Base-by-base conservation (phyloP, 805 yeast genomes). In the Scheffersomyces lignosus region DNA sequence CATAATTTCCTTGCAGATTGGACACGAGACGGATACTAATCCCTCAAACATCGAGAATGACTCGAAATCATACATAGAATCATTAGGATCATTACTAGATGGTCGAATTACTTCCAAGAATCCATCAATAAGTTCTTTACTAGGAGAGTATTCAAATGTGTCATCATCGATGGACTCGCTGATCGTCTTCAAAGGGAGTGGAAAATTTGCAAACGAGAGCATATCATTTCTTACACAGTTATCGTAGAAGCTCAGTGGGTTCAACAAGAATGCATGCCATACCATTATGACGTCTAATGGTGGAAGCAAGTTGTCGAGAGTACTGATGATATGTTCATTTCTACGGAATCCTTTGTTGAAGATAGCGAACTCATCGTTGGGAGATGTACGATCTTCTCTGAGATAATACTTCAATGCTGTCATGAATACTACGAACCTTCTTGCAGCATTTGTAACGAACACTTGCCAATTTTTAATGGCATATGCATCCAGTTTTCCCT, bases 211-310 rank as follows among this genome's bases (percentile, higher is more conserved):
- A 32, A 49, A 47, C 9, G 34, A 27, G 4, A 29, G 23, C 13
- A 49, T 41, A 14, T 37, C 31, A 27, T 39, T 41, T 20, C 48
- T 35, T 2, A 34, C 37, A n/a, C 47, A 45, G 15, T 27, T 35
- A 29, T 45, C 52, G 36, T 41, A 49, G 30, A 25, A 44, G 15
- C 48, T 18, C 29, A 35, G 36, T 7, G 56, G 55, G 23, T 47
- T 52, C 29, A 51, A 37, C 23, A 47, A 34, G 37, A 51, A 50
- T 12, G 52, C 28, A 40, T 54, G 56, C 58, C 58, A 54, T 6
- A 51, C 54, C 40, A 54, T 36, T 5, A 52, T 15, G 12, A 54
- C 39, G 40, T 54, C 58, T 14, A 54, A 29, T 15, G 58, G 57
- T 10, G 58, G 58, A 13, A 41, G 14, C 31, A 29, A 33, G 4